Evolutionary conservation across 306 rosid genomes (phyloP), one percentile per base, ranked within the genome.

Genomic region (Cicer arietinum): DNA sequence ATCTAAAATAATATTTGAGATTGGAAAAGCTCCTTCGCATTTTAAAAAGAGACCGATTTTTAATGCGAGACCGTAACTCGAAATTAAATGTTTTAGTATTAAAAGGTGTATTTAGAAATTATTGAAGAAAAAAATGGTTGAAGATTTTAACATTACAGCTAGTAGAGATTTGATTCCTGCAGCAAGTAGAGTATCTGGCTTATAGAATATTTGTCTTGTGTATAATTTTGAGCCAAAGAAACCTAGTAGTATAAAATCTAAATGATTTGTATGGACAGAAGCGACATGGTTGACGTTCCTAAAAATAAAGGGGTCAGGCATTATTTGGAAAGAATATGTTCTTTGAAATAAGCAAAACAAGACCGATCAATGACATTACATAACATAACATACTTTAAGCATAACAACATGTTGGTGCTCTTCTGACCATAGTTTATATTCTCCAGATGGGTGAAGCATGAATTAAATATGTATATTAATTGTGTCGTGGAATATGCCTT

Each of bases 281-380:
- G 77, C 63, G 74, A 67, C 84, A 74, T 84, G 59, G 77, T 75
- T 18, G 78, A 41, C 30, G 40, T 40, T 63, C 65, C 58, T 81
- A 54, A n/a, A 64, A 45, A 17, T 12, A 67, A 66, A 18, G 79
- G 52, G 47, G 17, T 12, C 59, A 25, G 35, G 35, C 35, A 77
- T 72, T 69, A 50, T 74, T 72, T 68, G 79, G 67, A 74, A 80
- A 56, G 75, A 82, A 76, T 78, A 81, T 73, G 81, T 74, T 71
- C 78, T 53, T 69, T 72, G 71, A 50, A 68, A 42, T 64, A 66
- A 60, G 63, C 60, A 78, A 60, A 59, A 45, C 45, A 77, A 42
- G 69, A 59, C 39, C 61, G 51, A 61, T 60, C 50, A 25, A 60
- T 61, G 53, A 25, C 45, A 42, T n/a, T 1, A 50, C 7, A n/a